These are phyloP conservation scores for Auxenochlorella pyrenoidosa DNA, from an alignment of 139 green algal genomes.

Conservation along the genomic window DNA sequence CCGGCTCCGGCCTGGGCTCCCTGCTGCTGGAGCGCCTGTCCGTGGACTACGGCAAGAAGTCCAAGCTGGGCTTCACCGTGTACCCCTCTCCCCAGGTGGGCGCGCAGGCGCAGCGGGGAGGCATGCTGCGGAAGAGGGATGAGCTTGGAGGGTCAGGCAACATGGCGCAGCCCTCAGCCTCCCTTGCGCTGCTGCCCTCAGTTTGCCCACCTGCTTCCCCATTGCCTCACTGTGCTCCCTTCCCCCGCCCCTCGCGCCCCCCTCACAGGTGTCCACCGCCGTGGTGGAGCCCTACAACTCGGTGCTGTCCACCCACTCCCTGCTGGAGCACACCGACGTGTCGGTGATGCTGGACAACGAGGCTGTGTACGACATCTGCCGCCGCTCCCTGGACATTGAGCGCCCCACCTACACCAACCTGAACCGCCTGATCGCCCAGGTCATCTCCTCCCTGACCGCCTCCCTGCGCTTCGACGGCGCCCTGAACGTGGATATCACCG, in stretches of 20 bases:
- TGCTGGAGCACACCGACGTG: constrained; percentile 98
- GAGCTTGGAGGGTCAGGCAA: no score
- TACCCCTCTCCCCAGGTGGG: constrained; percentile 91
- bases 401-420: constrained; percentile 98
- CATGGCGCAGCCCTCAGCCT: no score
- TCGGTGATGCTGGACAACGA: constrained; percentile 98
- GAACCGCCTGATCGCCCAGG: constrained; percentile 92
- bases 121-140: no score
- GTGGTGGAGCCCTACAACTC: constrained; percentile 98
- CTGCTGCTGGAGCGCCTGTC: constrained; percentile 97
- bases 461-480: constrained; percentile 96
- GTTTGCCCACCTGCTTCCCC: no score
- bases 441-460: constrained; percentile 96
- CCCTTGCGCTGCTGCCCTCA: background rate
- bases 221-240: no score
- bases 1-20: constrained; percentile 95
- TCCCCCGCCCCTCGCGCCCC: background rate
- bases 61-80: constrained; percentile 98
- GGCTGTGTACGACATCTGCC: constrained; percentile 98
- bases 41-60: constrained; percentile 99
- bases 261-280: constrained; percentile 86
- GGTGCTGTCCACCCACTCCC: constrained; percentile 96
- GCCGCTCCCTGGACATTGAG: constrained; percentile 96
- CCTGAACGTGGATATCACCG: constrained; percentile 97
- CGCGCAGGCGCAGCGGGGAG: background rate